A percentile compares a stretch with the other conserved stretches of the same genome.
These are phyloP conservation scores for Aspergillus ochraceus DNA, from an alignment of 2,329 filamentous ascomycete species.

Conservation along the genomic window DNA sequence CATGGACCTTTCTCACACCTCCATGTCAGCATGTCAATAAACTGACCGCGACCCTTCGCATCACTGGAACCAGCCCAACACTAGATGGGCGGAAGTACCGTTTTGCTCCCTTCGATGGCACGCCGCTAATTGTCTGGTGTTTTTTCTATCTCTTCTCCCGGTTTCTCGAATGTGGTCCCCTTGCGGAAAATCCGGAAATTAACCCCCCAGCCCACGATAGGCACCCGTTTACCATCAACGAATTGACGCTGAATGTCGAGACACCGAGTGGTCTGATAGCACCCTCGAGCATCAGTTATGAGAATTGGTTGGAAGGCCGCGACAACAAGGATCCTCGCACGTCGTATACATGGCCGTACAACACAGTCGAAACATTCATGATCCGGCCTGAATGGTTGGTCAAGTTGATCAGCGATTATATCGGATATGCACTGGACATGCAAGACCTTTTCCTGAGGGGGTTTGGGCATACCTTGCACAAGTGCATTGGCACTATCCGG, in stretches of 20 bases:
- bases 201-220: too few species aligned
- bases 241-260: constrained; percentile 1
- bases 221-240: not conserved
- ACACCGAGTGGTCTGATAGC: not conserved
- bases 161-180: constrained; percentile 2
- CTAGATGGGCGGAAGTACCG: not conserved
- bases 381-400: constrained; percentile 3
- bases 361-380: not conserved
- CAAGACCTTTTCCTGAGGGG: not conserved
- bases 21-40: not conserved
- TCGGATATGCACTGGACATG: constrained; percentile 1
- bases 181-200: not conserved
- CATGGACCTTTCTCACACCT: not conserved
- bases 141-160: constrained; percentile 1
- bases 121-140: not conserved
- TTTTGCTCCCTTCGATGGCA: not conserved
- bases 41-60: not conserved
- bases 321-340: not conserved
- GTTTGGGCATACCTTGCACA: not conserved
- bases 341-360: not conserved
- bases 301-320: not conserved
- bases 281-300: not conserved
- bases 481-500: not conserved
- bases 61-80: not conserved
- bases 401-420: not conserved